Base-by-base conservation (phyloP, 768 basidiomycete species). In the Podaxis pistillaris region DNA sequence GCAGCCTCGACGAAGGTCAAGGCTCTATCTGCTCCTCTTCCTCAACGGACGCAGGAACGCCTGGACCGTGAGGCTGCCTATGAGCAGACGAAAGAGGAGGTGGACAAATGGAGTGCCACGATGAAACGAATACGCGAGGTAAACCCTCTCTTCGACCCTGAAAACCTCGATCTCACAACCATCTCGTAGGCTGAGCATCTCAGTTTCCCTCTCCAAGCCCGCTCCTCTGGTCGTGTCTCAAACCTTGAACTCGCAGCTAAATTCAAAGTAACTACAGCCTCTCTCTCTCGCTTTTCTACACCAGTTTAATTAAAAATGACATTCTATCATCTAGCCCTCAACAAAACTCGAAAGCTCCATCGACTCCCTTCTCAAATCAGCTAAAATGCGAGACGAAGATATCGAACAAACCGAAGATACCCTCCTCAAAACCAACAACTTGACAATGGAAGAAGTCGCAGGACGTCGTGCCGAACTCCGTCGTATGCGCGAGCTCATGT, bases 61-160 rank as follows among this genome's bases (percentile, higher is more conserved):
- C 77, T 98, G 0, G 94, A 97, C 67, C 88, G 96, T 54, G 88
- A 94, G 71, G 96, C 95, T 7, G 96, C 96, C 0, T 97, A 96
- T 71, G 94, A 95, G 68, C 84, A 91, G 74, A 98, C 96, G 3
- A 94, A 93, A 71, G 83, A 85, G 65, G 96, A 98, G 73, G 90
- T 96, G 1, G 86, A 91, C 65, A 97, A 96, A 78, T 98, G 96
- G 97, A 85, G 85, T 28, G 87, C 85, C 4, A 92, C 93, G 2
- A 96, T 98, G 90, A 92, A 91, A 73, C 84, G 86, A 22, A 94
- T 99, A 66, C 88, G 89, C 66, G 93, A 98, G 78, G 93, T 91
- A 51, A 57, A 79, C 52, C 30, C 30, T 33, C 26, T 17, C 7
- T 54, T 63, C 30, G 19, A 3, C 55, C 11, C 30, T 55, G 4